phyloP scores from a whole-genome alignment of 2,329 filamentous ascomycete genomes.

The Talaromyces sp. region DNA sequence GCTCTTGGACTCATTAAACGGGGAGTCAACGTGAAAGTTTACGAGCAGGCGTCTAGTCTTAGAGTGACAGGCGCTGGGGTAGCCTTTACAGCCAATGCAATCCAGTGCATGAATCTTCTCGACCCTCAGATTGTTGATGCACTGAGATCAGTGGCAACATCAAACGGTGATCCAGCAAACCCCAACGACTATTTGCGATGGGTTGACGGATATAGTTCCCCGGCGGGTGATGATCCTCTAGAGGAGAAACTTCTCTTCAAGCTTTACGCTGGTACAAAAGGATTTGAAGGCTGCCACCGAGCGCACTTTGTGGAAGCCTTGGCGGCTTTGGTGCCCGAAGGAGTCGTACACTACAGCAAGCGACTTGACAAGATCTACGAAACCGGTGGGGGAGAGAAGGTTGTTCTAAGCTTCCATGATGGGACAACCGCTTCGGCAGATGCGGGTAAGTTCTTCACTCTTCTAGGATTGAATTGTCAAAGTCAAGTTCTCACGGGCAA shows the following conservation, averaged over 20 bases:
- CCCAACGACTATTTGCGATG: neutral
- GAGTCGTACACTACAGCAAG: slow-evolving; percentile 34
- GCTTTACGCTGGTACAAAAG: slow-evolving; percentile 28
- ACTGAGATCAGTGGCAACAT: slow-evolving; percentile 33
- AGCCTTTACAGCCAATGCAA: slow-evolving; percentile 54
- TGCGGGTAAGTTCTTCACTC: slow-evolving; percentile 35
- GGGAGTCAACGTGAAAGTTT: slow-evolving; percentile 50
- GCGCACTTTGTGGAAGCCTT: slow-evolving; percentile 36
- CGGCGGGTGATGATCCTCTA: neutral
- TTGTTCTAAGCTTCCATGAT: slow-evolving; percentile 31
- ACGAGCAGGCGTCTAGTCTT: slow-evolving; percentile 55
- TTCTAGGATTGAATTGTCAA: neutral
- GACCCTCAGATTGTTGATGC: slow-evolving; percentile 37
- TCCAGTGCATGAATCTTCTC: slow-evolving; percentile 48
- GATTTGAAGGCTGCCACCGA: slow-evolving; percentile 31
- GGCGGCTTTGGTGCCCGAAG: slow-evolving; percentile 27
- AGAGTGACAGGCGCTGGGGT: slow-evolving; percentile 59
- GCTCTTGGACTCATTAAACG: slow-evolving; percentile 51
- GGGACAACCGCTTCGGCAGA: slow-evolving; percentile 28
- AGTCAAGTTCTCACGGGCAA: neutral
- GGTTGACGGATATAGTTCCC: slow-evolving; percentile 12
- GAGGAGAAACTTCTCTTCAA: slow-evolving; percentile 25
- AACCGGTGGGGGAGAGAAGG: slow-evolving; percentile 18
- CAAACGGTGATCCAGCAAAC: slow-evolving; percentile 24
- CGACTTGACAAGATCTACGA: slow-evolving; percentile 23